Evolutionary conservation across 2,329 filamentous ascomycete species (phyloP), one percentile per base, ranked within the genome.

Genomic region (Penicillium expansum): DNA sequence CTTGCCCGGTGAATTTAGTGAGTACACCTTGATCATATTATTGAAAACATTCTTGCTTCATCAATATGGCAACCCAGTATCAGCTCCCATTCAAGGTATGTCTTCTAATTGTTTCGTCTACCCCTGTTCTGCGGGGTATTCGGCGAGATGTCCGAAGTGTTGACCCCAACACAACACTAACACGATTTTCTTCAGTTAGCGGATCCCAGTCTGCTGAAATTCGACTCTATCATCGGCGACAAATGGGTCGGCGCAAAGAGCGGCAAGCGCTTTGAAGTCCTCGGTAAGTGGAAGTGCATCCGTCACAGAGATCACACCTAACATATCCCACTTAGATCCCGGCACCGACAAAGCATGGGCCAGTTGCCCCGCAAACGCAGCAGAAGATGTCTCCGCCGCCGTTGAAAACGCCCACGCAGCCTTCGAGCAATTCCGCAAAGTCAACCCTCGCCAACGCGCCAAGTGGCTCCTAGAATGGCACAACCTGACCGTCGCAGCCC

Each of bases 381-480:
- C 71, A n/a, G 82, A 84, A 41, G 87, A 89, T 70, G 85, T 88
- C 53, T 82, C 86, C 57, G 71, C 70, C 5, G 82, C 86, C 1
- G 84, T 88, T 7, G 74, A 83, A 63, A 79, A 81, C 41, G 82
- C 86, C 0, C 78, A 87, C 57, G 73, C 74, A n/a, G 83, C 84
- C 4, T 89, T 89, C 64, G 74, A 84, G 60, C 73, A 73, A 20
- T 90, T 83, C 73, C 79, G 77, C 56, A 86, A 84, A 60, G 72
- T 81, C 53, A 87, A 82, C 61, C 86, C 87, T 0, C 79, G 84
- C 16, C 78, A 79, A 51, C 80, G 86, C 52, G 86, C 86, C 1
- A 81, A 87, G 63, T 81, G 83, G 71, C 75, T 90, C 10, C 71
- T 86, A 53, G 84, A 84, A 70, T 89, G 86, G 85, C 83, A 89